Evolutionary conservation across 2,329 filamentous ascomycete species (phyloP).

Genomic region (Fusarium neocosmosporiellum): DNA sequence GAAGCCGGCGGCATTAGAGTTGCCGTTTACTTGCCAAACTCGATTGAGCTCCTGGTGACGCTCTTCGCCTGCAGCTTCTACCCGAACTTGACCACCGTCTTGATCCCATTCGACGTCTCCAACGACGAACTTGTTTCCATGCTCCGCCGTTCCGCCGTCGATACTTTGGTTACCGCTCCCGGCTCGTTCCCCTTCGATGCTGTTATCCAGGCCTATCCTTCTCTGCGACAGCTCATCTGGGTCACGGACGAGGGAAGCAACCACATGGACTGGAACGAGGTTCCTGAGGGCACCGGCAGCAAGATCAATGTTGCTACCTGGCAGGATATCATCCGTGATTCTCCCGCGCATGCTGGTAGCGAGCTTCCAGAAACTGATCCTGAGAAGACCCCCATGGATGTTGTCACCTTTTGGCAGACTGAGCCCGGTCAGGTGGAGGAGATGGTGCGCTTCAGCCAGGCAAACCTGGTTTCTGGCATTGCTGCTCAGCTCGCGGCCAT

Average conservation of each 20-base stretch:
- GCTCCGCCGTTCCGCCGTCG: conserved; percentile 78
- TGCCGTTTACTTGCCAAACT: conserved; percentile 93
- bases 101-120: conserved; percentile 85
- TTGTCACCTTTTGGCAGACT: conserved; percentile 76
- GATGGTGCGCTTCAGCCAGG: conserved; percentile 84
- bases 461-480: conserved; percentile 88
- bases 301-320: conserved; percentile 88
- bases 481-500: conserved; percentile 81
- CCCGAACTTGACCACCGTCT: conserved; percentile 78
- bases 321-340: conserved; percentile 87
- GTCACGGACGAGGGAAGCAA: conserved; percentile 90
- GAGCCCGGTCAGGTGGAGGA: conserved; percentile 67
- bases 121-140: conserved; percentile 77
- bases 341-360: conserved; percentile 65
- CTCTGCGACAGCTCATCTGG: conserved; percentile 85
- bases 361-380: conserved; percentile 74
- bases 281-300: conserved; percentile 80
- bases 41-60: conserved; percentile 83
- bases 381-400: conserved; percentile 62
- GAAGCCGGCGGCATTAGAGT: conserved; percentile 80
- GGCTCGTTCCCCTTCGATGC: conserved; percentile 86
- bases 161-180: conserved; percentile 85
- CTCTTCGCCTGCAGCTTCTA: conserved; percentile 94
- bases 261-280: conserved; percentile 95
- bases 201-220: conserved; percentile 75